Base-by-base conservation (phyloP, 176 grass and related monocot genomes). In the Ensete glaucum region DNA sequence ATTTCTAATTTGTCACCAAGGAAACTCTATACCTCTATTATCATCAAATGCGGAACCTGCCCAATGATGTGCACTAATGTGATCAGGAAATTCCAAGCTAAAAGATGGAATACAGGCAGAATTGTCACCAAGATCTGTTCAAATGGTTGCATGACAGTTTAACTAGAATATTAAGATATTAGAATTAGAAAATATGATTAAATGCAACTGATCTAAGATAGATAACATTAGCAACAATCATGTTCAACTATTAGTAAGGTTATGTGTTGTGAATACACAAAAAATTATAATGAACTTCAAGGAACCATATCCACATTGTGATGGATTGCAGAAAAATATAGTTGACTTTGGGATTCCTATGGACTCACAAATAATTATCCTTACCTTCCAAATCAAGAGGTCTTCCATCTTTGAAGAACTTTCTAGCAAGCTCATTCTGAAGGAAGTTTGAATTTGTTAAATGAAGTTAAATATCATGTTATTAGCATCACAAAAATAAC, bases 321-420 rank as follows among this genome's bases (percentile, higher is more conserved):
- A 51, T 20, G 15, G 16, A 50, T 50, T 10, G 15, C 19, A 50
- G 17, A 70, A 70, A 43, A 52, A 19, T 52, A 50, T 9, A 70
- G 48, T 11, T 50, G 1, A 9, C 25, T 67, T 67, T 25, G 4
- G 23, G 11, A 26, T 67, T 20, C 19, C 67, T 12, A 13, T 19
- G 12, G 6, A 70, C 1, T 51, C 9, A 70, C 8, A 14, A 50
- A 23, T 8, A 50, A 15, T 65, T 50, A 1, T 53, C n/a, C 74
- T 88, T 79, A 92, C 93, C 93, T 88, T 92, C 81, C 73, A 97
- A 82, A 87, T 97, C 87, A 85, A 97, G 87, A 69, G 81, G 83
- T 88, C 90, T 92, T 59, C 89, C 89, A 77, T 97, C 93, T 79
- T 85, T 97, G 83, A 97, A 97, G 75, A 97, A 97, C 52, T 85